These are phyloP conservation scores for Candida loeiensis DNA, from an alignment of 805 yeast genomes.

Conservation along the genomic window DNA sequence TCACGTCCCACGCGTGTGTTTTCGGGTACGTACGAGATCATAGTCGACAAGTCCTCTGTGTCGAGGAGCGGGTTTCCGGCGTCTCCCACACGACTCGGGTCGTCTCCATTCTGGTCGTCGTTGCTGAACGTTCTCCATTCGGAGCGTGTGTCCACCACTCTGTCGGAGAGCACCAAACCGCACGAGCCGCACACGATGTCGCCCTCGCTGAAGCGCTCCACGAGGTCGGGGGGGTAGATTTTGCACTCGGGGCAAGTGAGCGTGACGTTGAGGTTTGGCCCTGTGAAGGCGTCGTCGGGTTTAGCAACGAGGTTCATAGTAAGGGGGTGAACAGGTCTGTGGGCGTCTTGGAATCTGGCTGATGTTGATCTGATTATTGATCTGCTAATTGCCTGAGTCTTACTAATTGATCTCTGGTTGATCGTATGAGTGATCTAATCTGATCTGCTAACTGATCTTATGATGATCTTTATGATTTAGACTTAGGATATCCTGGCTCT, in stretches of 20 bases:
- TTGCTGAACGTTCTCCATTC: constrained; percentile 99
- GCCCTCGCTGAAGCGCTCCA: constrained; percentile 94
- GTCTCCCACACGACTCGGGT: constrained; percentile 98
- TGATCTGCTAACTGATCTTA: too few species aligned
- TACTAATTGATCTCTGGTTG: too few species aligned
- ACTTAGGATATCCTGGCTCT: too few species aligned
- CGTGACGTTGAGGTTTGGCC: constrained; percentile 84
- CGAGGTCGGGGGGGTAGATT: constrained; percentile 90
- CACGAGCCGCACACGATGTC: constrained; percentile 98
- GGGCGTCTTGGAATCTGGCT: not conserved
- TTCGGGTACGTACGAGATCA: constrained; percentile 83
- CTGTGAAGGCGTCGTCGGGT: constrained; percentile 40
- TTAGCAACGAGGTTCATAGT: constrained; percentile 1
- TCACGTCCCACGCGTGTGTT: constrained; percentile 87
- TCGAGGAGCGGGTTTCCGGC: constrained; percentile 91
- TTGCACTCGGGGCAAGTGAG: constrained; percentile 95
- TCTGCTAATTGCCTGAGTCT: not conserved
- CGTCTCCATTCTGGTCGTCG: constrained; percentile 97
- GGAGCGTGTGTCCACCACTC: constrained; percentile 90
- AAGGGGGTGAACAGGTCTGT: not conserved
- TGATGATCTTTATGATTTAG: too few species aligned
- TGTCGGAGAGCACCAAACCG: constrained; percentile 88
- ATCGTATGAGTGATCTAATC: too few species aligned
- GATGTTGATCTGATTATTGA: not conserved
- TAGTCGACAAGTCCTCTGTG: constrained; percentile 86